These are phyloP conservation scores for Fusarium redolens DNA, from an alignment of 2,329 filamentous ascomycete species.

Conservation along the genomic window DNA sequence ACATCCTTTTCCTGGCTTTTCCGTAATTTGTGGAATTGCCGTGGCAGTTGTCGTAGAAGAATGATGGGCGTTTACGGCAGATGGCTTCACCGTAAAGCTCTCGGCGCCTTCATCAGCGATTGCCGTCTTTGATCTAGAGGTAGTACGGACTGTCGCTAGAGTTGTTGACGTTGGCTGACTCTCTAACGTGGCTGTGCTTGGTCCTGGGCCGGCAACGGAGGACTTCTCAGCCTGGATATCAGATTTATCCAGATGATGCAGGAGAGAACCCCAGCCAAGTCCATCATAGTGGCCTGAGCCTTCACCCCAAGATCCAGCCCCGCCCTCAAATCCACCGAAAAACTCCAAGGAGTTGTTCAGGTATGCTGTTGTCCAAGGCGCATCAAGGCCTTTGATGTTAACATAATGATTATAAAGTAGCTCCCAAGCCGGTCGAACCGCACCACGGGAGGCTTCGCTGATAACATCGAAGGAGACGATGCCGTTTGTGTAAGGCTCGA, in stretches of 20 bases:
- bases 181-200: neutral
- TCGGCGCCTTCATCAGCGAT: neutral
- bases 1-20: neutral
- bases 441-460: conserved; percentile 12
- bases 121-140: neutral
- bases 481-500: conserved; percentile 31
- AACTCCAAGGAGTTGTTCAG: neutral
- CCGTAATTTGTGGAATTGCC: neutral
- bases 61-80: neutral
- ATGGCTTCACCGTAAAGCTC: neutral
- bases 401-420: conserved; percentile 29
- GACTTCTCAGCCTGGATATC: neutral
- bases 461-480: conserved; percentile 12
- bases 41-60: neutral
- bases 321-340: neutral
- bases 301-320: neutral
- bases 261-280: conserved; percentile 5
- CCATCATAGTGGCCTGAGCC: neutral
- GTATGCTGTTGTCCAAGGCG: conserved; percentile 29
- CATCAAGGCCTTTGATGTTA: conserved; percentile 19
- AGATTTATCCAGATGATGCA: neutral
- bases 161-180: neutral
- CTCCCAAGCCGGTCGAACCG: conserved; percentile 4
- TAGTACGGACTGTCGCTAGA: neutral
- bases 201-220: neutral